Evolutionary conservation across 768 basidiomycete genomes (phyloP).

Genomic region (Lactifluus pinguis): DNA sequence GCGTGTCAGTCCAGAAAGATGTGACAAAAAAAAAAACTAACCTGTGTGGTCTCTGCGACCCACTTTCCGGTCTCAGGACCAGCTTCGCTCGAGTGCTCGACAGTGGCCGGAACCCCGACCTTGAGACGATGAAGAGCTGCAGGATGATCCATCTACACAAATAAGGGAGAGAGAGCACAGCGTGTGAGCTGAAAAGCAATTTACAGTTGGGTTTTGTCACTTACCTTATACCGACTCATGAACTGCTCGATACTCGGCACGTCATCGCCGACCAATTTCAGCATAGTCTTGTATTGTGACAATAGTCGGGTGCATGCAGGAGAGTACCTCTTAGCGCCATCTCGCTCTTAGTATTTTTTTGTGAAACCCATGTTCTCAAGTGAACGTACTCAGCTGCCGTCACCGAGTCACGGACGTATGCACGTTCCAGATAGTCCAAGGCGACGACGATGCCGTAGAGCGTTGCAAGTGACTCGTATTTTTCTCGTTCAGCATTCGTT

Average conservation of each 20-base stretch:
- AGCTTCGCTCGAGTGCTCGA: constrained; percentile 89
- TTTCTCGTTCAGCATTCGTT: constrained; percentile 83
- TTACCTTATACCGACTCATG: constrained; percentile 71
- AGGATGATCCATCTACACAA: constrained; percentile 75
- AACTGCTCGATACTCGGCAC: constrained; percentile 83
- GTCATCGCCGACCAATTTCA: constrained; percentile 87
- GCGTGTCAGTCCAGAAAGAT: not conserved
- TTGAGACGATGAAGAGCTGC: constrained; percentile 85
- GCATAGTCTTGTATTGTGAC: constrained; percentile 95
- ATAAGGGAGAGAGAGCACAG: too few species aligned
- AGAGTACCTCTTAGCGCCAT: constrained; percentile 65
- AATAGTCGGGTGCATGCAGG: constrained; percentile 92
- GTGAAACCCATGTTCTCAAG: not conserved
- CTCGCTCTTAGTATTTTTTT: constrained; percentile 27
- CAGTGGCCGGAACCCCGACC: constrained; percentile 93
- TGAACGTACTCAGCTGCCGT: constrained; percentile 76
- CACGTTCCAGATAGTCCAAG: constrained; percentile 90
- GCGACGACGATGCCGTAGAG: constrained; percentile 87
- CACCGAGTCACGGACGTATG: constrained; percentile 90
- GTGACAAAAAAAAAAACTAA: constrained; percentile 24
- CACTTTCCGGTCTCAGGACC: constrained; percentile 92
- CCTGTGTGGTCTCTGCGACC: constrained; percentile 97
- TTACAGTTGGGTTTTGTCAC: not conserved
- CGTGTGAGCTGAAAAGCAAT: not conserved
- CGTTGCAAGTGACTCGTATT: constrained; percentile 78